Evolutionary conservation across 345 rosid species (phyloP).

Genomic region (Pugionium cornutum): DNA sequence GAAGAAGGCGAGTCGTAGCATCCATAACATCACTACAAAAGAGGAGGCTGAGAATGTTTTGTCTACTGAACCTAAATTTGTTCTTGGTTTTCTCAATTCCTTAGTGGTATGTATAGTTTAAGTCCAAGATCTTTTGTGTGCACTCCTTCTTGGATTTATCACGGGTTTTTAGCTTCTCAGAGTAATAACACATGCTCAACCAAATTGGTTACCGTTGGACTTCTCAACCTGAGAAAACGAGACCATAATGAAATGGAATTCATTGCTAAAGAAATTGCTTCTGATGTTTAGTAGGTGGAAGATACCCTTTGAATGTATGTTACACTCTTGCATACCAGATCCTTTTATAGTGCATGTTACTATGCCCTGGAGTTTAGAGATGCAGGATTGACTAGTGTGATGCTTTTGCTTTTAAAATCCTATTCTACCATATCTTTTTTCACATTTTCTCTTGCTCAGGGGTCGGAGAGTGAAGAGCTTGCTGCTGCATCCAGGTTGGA

Average conservation of each 20-base stretch:
- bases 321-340: background rate
- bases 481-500: conserved; percentile 46
- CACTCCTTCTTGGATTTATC: background rate
- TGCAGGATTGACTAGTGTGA: conserved; percentile 22
- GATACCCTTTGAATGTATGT: conserved; percentile 20
- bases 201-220: conserved; percentile 4
- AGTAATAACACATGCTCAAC: conserved; percentile 1
- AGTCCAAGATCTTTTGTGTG: background rate
- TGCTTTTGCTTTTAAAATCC: conserved; percentile 8
- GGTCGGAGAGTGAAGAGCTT: conserved; percentile 46
- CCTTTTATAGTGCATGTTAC: conserved; percentile 1
- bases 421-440: conserved; percentile 12
- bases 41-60: conserved; percentile 44
- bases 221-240: conserved; percentile 1
- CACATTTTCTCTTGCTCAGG: conserved; percentile 37
- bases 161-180: background rate
- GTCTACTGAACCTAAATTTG: conserved; percentile 38
- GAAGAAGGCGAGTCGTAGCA: conserved; percentile 42
- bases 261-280: background rate
- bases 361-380: background rate
- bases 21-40: conserved; percentile 41
- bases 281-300: conserved; percentile 9
- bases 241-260: background rate
- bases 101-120: conserved; percentile 46
- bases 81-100: conserved; percentile 47